phyloP scores from a whole-genome alignment of 768 basidiomycete species.

The Leucosporidium yakuticum region DNA sequence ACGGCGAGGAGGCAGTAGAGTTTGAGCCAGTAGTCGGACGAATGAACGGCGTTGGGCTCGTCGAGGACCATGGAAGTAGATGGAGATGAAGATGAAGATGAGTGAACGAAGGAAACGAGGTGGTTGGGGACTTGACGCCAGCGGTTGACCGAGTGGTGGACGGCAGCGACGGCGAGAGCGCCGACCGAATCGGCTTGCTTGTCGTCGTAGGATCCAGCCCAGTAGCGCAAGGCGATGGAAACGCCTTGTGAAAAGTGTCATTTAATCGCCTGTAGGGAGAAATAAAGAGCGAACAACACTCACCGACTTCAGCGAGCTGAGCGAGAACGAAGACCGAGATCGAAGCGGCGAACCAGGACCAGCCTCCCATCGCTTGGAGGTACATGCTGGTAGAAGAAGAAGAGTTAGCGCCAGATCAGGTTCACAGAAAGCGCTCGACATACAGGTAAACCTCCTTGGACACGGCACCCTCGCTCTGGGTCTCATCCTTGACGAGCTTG shows the following conservation, averaged over 20 bases:
- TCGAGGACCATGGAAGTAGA: not conserved
- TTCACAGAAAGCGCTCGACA: no score
- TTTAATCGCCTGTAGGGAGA: not conserved
- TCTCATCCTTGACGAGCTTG: conserved; percentile 34
- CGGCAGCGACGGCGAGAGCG: conserved; percentile 2
- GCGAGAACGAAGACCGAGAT: conserved; percentile 6
- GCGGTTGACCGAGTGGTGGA: not conserved
- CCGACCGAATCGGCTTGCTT: not conserved
- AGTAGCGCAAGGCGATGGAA: conserved; percentile 28
- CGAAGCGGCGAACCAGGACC: conserved; percentile 1
- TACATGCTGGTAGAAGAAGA: conserved; percentile 25
- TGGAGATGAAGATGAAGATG: not conserved
- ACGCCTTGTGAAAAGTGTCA: conserved; percentile 6
- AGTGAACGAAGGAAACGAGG: not conserved
- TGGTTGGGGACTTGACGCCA: not conserved
- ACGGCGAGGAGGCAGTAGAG: conserved; percentile 38
- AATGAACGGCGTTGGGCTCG: no score
- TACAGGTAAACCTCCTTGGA: not conserved
- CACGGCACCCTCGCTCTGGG: conserved; percentile 14
- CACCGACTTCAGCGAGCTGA: conserved; percentile 21
- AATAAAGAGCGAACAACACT: not conserved
- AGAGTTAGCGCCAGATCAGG: not conserved
- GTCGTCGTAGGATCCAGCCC: conserved; percentile 33
- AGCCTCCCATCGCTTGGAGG: conserved; percentile 26
- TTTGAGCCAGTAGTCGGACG: conserved; percentile 37